A percentile compares a stretch with the other conserved stretches of the same genome.
These are phyloP conservation scores for Medakamo hakoo DNA, from an alignment of 139 green algal genomes.

Conservation along the genomic window DNA sequence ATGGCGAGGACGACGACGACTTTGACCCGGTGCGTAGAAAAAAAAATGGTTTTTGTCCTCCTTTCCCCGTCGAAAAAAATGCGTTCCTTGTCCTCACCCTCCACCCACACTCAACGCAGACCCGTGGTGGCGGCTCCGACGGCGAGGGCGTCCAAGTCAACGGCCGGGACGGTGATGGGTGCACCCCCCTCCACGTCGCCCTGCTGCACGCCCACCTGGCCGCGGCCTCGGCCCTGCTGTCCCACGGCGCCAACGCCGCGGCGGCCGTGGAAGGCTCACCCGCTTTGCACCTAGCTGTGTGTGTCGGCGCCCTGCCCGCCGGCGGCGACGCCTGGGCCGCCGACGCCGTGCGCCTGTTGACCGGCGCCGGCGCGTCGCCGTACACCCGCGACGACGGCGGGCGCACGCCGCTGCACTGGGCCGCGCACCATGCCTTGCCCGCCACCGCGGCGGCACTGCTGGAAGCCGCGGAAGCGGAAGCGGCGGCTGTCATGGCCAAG, in stretches of 20 bases:
- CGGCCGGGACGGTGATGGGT: slow-evolving; percentile 30
- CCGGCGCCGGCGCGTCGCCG: slow-evolving; percentile 24
- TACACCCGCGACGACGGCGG: slow-evolving; percentile 48
- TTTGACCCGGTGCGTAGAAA: neutral
- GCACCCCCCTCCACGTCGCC: slow-evolving; percentile 66
- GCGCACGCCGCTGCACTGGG: slow-evolving; percentile 63
- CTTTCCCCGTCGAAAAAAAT: neutral
- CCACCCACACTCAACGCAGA: slow-evolving; percentile 1
- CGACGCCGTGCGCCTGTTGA: slow-evolving; percentile 19
- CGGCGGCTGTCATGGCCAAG: slow-evolving; percentile 1
- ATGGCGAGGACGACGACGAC: neutral
- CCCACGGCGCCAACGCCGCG: slow-evolving; percentile 13
- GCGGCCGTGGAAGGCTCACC: slow-evolving; percentile 38
- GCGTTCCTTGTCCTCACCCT: neutral
- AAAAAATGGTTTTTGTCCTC: neutral
- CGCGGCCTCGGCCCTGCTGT: slow-evolving; percentile 32
- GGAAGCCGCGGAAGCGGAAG: slow-evolving; percentile 1
- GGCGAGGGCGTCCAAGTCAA: slow-evolving; percentile 14
- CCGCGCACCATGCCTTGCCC: slow-evolving; percentile 27
- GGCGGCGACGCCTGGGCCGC: slow-evolving; percentile 8
- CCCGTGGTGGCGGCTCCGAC: neutral
- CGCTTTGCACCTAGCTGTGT: slow-evolving; percentile 42
- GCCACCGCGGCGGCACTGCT: slow-evolving; percentile 19
- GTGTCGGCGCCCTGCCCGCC: slow-evolving; percentile 15
- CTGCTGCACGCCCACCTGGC: slow-evolving; percentile 46